A percentile compares a stretch with the other conserved stretches of the same genome.
Evolutionary conservation across 495 filamentous ascomycete species (phyloP).

Genomic region (Penicillium daleae): DNA sequence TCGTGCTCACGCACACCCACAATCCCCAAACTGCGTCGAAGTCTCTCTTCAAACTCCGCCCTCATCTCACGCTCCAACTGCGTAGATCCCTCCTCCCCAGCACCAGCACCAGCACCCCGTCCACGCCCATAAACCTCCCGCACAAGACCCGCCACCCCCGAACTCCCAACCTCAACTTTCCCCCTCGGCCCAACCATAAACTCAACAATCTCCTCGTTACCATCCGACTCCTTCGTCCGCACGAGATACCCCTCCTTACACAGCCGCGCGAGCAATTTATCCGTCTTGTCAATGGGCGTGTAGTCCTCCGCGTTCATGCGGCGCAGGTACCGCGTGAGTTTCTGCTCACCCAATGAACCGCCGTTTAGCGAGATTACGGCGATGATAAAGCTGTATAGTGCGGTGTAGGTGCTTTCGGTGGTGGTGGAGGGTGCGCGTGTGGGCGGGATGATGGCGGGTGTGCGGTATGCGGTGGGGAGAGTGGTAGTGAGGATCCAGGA

Average conservation of each 20-base stretch:
- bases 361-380: constrained; percentile 73
- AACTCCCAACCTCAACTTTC: constrained; percentile 79
- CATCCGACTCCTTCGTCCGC: constrained; percentile 66
- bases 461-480: constrained; percentile 68
- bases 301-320: constrained; percentile 77
- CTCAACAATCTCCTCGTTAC: constrained; percentile 74
- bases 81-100: constrained; percentile 47
- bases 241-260: constrained; percentile 82
- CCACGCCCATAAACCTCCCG: constrained; percentile 58
- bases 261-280: constrained; percentile 73
- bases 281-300: constrained; percentile 76
- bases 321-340: constrained; percentile 71
- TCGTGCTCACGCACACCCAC: background rate
- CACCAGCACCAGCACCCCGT: background rate
- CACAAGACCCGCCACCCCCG: constrained; percentile 71
- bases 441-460: constrained; percentile 67
- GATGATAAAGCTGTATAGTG: constrained; percentile 77
- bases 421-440: constrained; percentile 62
- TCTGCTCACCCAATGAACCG: constrained; percentile 71
- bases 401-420: constrained; percentile 77
- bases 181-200: constrained; percentile 83
- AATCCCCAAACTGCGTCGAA: constrained; percentile 39
- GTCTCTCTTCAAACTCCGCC: constrained; percentile 37
- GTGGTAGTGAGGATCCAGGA: constrained; percentile 75
- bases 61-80: constrained; percentile 36